phyloP scores from a whole-genome alignment of 768 basidiomycete genomes.

The Solioccasus polychromus region DNA sequence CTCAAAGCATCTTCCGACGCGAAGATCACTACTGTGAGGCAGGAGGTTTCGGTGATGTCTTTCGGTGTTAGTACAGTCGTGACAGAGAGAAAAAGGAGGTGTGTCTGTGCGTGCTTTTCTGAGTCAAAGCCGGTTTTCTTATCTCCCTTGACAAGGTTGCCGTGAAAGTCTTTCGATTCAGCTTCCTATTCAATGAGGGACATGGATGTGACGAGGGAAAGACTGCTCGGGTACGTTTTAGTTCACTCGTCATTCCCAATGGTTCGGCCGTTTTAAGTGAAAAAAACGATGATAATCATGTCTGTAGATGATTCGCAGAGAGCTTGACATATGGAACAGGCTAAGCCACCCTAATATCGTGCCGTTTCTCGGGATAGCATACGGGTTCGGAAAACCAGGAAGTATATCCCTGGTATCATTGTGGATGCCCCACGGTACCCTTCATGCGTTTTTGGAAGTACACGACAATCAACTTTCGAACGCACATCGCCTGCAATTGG shows the following conservation, averaged over 20 bases:
- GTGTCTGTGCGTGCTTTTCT: no score
- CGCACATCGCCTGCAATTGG: constrained; percentile 4
- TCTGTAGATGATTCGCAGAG: no score
- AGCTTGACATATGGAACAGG: no score
- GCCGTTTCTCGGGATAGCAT: no score
- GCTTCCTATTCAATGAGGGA: constrained; percentile 2
- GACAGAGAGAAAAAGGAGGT: constrained; percentile 1
- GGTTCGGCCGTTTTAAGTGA: not conserved
- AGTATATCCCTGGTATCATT: constrained; percentile 4
- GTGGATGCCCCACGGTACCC: constrained; percentile 9
- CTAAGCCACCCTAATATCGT: no score
- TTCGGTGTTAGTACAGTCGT: not conserved
- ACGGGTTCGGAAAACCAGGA: constrained; percentile 9
- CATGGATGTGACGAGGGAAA: not conserved
- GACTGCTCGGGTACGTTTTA: constrained; percentile 5
- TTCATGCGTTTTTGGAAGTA: constrained; percentile 1
- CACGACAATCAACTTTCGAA: constrained; percentile 1
- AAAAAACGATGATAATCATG: no score
- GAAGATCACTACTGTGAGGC: constrained; percentile 1
- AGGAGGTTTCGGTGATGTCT: constrained; percentile 9
- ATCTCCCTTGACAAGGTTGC: not conserved
- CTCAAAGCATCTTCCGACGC: not conserved
- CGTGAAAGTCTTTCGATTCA: constrained; percentile 8
- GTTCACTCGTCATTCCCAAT: not conserved
- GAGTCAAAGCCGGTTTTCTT: not conserved